A percentile compares a stretch with the other conserved stretches of the same genome.
phyloP scores from a whole-genome alignment of 768 basidiomycete genomes.

The Agrocybe pediades region DNA sequence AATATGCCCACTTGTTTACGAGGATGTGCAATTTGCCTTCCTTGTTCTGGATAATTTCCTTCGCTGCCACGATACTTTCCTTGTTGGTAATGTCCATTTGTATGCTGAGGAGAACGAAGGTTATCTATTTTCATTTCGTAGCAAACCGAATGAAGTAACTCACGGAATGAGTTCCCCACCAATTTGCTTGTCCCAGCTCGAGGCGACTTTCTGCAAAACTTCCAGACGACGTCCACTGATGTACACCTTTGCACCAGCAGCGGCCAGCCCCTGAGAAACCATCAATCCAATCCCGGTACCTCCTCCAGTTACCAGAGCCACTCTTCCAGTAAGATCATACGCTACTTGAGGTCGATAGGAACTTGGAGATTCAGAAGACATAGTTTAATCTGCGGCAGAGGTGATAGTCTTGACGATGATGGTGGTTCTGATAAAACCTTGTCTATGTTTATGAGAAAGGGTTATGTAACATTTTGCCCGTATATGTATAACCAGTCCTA shows the following conservation, averaged over 20 bases:
- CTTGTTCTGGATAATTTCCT: conserved; percentile 51
- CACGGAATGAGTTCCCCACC: conserved; percentile 65
- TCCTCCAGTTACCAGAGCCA: conserved; percentile 57
- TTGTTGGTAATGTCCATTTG: conserved; percentile 75
- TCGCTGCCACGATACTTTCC: conserved; percentile 59
- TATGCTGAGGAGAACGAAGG: conserved; percentile 38
- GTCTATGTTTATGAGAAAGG: not conserved
- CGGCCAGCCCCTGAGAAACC: conserved; percentile 73
- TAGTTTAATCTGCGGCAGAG: not conserved
- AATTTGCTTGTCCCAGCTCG: conserved; percentile 45
- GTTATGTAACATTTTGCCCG: not conserved
- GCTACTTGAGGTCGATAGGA: conserved; percentile 36
- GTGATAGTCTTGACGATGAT: not conserved
- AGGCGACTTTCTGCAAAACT: conserved; percentile 59
- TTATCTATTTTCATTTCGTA: not conserved
- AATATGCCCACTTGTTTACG: conserved; percentile 70
- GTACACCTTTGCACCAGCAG: conserved; percentile 80
- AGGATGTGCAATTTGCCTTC: conserved; percentile 79
- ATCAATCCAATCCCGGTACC: conserved; percentile 59
- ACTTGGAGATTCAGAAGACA: conserved; percentile 12
- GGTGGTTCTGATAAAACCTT: not conserved
- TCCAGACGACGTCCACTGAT: conserved; percentile 72
- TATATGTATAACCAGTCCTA: too few relatives aligned
- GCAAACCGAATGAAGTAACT: conserved; percentile 9
- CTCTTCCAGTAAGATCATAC: conserved; percentile 57